Evolutionary conservation across 345 rosid genomes (phyloP), one percentile per base, ranked within the genome.

Genomic region (Populus davidiana): DNA sequence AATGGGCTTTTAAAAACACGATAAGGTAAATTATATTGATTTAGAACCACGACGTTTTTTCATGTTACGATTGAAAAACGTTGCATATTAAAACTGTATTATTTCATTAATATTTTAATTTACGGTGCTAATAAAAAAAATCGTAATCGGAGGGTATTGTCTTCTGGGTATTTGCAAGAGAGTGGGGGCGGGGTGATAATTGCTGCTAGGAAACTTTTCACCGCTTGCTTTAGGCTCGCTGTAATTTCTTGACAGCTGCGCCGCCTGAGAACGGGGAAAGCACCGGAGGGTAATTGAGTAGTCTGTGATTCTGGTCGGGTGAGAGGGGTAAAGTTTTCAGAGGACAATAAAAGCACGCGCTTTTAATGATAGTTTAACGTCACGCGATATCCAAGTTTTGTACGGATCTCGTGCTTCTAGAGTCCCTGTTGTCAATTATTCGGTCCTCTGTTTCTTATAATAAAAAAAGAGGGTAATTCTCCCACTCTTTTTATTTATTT

Each of bases 71-170:
- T 31, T 33, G 36, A 33, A 33, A 33, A 43, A 43, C 12, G 11
- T 2, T 10, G 1, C 47, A 43, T 43, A 4, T 43, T 3, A 41
- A 10, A 9, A 41, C 47, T 10, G 14, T 0, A 10, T 12, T 41
- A 12, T 10, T 41, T 1, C 12, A 12, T 3, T 2, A 3, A 41
- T 41, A 10, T 41, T 41, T 41, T 41, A 9, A 41, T 11, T 41
- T 1, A 9, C 11, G 0, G 10, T 41, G 0, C 11, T 2, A 10
- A 2, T 1, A 10, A 41, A 10, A 31, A 8, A n/a, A n/a, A 5
- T 27, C 11, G 29, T 59, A 59, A 23, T 13, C 4, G 25, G 29
- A 25, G 64, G 25, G 64, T 59, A 23, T n/a, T 23, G 25, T 59
- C 64, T 11, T 59, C 0, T 59, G 64, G 64, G 23, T 59, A 10